These are phyloP conservation scores for Lactarius vividus DNA, from an alignment of 768 basidiomycete species.

Conservation along the genomic window DNA sequence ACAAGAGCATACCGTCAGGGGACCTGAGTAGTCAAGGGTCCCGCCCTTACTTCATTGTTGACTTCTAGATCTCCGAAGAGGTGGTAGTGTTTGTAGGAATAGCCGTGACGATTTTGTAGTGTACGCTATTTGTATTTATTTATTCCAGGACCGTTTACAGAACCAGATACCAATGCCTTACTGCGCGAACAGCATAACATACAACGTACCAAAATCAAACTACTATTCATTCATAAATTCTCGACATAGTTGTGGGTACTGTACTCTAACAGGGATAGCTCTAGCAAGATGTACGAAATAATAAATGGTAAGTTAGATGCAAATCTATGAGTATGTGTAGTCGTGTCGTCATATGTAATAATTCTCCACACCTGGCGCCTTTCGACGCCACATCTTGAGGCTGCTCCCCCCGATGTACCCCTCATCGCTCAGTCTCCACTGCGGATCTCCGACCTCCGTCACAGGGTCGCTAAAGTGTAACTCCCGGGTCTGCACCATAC, in stretches of 20 bases:
- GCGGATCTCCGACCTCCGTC: conserved; percentile 22
- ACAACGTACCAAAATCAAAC: neutral
- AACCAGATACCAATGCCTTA: too few relatives aligned
- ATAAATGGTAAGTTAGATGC: neutral
- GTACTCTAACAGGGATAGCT: neutral
- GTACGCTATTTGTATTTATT: too few relatives aligned
- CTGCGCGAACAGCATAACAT: too few relatives aligned
- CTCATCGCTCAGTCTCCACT: conserved; percentile 25
- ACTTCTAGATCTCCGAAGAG: too few relatives aligned
- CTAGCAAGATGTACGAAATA: neutral
- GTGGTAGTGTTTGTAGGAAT: too few relatives aligned
- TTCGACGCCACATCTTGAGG: conserved; percentile 27
- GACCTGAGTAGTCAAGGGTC: neutral
- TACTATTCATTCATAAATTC: neutral
- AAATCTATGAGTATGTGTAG: neutral
- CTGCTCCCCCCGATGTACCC: conserved; percentile 27
- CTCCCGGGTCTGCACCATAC: conserved; percentile 24
- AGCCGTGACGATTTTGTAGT: too few relatives aligned
- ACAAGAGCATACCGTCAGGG: neutral
- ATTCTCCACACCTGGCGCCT: conserved; percentile 30
- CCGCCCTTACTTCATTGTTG: neutral
- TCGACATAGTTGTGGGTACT: neutral
- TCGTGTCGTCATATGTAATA: conserved; percentile 11
- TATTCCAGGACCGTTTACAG: too few relatives aligned
- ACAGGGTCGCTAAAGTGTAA: conserved; percentile 31